A percentile compares a stretch with the other conserved stretches of the same genome.
phyloP scores from a whole-genome alignment of 306 rosid genomes.

The Rosa rugosa region DNA sequence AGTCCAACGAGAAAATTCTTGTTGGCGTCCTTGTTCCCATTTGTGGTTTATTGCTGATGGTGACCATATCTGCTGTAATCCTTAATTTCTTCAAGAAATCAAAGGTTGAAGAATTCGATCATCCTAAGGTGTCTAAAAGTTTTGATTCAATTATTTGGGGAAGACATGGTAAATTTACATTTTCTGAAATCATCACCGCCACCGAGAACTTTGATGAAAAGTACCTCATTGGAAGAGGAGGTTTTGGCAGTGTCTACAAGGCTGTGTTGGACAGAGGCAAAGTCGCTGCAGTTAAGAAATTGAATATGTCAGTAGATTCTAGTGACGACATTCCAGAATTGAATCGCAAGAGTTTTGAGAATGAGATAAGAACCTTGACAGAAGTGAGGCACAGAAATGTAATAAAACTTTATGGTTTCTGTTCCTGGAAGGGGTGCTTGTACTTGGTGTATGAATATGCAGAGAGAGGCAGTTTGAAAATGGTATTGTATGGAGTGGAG shows the following conservation, averaged over 20 bases:
- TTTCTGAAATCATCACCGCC: conserved; percentile 42
- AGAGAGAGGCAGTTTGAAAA: conserved; percentile 46
- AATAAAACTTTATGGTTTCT: conserved; percentile 57
- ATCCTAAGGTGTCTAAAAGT: neutral
- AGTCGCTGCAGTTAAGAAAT: neutral
- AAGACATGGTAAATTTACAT: conserved; percentile 43
- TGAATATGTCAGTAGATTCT: neutral
- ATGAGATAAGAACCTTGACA: conserved; percentile 40
- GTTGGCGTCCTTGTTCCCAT: neutral
- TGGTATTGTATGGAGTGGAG: conserved; percentile 22
- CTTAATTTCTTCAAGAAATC: neutral
- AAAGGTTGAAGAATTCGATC: neutral
- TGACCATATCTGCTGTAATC: conserved; percentile 1
- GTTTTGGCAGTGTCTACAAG: conserved; percentile 63
- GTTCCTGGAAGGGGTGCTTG: conserved; percentile 36
- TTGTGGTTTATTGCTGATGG: neutral
- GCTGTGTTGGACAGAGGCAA: conserved; percentile 25
- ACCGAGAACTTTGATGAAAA: conserved; percentile 54
- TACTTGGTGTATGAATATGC: conserved; percentile 53
- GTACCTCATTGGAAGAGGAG: conserved; percentile 62
- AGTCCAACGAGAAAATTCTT: neutral
- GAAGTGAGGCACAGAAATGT: conserved; percentile 59
- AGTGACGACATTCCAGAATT: neutral
- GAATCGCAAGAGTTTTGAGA: neutral
- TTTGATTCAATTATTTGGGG: conserved; percentile 23